phyloP scores from a whole-genome alignment of 2,329 filamentous ascomycete genomes.

The Diaporthe citri region DNA sequence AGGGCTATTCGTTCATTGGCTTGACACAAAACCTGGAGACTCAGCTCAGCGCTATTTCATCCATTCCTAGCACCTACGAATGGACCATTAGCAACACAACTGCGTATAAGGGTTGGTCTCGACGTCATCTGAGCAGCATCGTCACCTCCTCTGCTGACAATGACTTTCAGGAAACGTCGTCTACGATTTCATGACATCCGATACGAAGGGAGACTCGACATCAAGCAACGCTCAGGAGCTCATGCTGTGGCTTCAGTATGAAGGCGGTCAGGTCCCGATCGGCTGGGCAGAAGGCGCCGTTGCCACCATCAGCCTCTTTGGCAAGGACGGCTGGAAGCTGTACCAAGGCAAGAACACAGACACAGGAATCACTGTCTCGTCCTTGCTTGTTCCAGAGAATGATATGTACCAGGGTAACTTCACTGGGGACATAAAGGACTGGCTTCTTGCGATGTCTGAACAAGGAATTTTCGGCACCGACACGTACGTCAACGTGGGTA shows the following conservation, averaged over 20 bases:
- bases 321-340: conserved; percentile 54
- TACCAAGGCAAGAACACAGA: conserved; percentile 57
- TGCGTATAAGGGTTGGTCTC: conserved; percentile 50
- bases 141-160: background rate
- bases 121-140: too few relatives aligned
- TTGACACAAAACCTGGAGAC: conserved; percentile 57
- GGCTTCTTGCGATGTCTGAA: conserved; percentile 53
- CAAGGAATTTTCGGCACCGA: conserved; percentile 51
- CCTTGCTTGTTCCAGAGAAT: conserved; percentile 49
- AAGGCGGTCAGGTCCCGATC: conserved; percentile 59
- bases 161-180: conserved; percentile 51
- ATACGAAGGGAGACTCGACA: conserved; percentile 57
- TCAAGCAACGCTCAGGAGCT: conserved; percentile 54
- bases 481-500: conserved; percentile 58
- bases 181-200: conserved; percentile 59
- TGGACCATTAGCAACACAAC: conserved; percentile 56
- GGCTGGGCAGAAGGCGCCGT: conserved; percentile 52
- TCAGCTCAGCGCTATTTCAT: conserved; percentile 52
- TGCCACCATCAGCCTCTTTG: conserved; percentile 52
- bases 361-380: conserved; percentile 57
- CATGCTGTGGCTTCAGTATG: conserved; percentile 60
- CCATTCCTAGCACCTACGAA: conserved; percentile 54
- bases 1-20: conserved; percentile 59
- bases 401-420: conserved; percentile 54
- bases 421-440: conserved; percentile 56